phyloP scores from a whole-genome alignment of 306 rosid species.

The Ormosia emarginata region DNA sequence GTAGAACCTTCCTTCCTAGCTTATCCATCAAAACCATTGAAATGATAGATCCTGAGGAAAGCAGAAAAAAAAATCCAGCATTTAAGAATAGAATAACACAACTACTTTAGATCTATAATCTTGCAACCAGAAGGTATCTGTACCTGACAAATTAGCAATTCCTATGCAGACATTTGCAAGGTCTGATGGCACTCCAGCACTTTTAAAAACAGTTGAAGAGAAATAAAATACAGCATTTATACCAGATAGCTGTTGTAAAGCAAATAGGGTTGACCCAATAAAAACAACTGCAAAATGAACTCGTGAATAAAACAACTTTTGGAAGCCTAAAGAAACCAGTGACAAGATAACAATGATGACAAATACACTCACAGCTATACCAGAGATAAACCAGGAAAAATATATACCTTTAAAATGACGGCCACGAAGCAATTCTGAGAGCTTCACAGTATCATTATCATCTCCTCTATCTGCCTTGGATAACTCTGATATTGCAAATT shows the following conservation, averaged over 20 bases:
- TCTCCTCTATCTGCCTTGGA: slow-evolving; percentile 77
- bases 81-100: slow-evolving; percentile 27
- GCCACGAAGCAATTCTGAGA: slow-evolving; percentile 79
- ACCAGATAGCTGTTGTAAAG: slow-evolving; percentile 99
- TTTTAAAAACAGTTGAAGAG: slow-evolving; percentile 95
- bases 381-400: slow-evolving; percentile 1
- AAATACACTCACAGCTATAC: background rate
- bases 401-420: slow-evolving; percentile 78
- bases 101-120: background rate
- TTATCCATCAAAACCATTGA: slow-evolving; percentile 92
- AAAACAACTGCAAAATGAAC: slow-evolving; percentile 97
- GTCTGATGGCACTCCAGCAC: slow-evolving; percentile 87
- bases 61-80: background rate
- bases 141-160: slow-evolving; percentile 79
- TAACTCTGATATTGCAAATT: slow-evolving; percentile 76
- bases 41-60: slow-evolving; percentile 66
- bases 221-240: slow-evolving; percentile 95
- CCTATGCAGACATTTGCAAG: slow-evolving; percentile 86
- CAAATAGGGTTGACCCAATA: slow-evolving; percentile 99
- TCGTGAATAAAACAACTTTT: slow-evolving; percentile 57
- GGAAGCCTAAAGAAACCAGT: slow-evolving; percentile 26
- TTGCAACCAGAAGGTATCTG: slow-evolving; percentile 2
- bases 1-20: slow-evolving; percentile 88
- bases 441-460: slow-evolving; percentile 59
- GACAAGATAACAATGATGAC: slow-evolving; percentile 9